A percentile compares a stretch with the other conserved stretches of the same genome.
These are phyloP conservation scores for Athelia sp. DNA, from an alignment of 1,284 basidiomycete genomes.

Conservation along the genomic window DNA sequence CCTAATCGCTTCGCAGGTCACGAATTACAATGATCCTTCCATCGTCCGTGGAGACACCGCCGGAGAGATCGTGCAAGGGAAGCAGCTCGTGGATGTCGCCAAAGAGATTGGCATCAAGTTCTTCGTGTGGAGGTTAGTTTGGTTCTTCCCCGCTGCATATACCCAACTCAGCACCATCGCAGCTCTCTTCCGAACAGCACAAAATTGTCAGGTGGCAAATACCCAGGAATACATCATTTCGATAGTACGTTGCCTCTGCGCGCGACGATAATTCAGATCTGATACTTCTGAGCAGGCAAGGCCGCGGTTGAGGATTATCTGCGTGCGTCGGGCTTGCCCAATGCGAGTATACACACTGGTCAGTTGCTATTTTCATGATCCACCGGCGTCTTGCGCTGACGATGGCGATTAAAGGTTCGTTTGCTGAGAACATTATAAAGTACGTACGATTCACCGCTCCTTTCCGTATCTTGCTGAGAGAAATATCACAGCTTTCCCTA, in stretches of 20 bases:
- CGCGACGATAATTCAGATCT: too few relatives aligned
- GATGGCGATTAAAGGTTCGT: constrained; percentile 18
- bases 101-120: constrained; percentile 20
- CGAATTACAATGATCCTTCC: constrained; percentile 17
- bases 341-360: constrained; percentile 21
- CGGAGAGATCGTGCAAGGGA: constrained; percentile 27
- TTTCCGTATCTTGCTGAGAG: neutral
- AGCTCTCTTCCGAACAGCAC: constrained; percentile 21
- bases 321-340: constrained; percentile 14
- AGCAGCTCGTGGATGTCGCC: constrained; percentile 34
- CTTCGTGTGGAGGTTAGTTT: constrained; percentile 24
- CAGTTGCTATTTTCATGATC: too few relatives aligned
- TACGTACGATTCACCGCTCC: constrained; percentile 5
- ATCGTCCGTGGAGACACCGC: constrained; percentile 12
- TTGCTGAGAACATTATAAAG: constrained; percentile 25
- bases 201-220: constrained; percentile 19
- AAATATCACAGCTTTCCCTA: constrained; percentile 2
- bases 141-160: neutral
- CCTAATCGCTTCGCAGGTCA: constrained; percentile 12
- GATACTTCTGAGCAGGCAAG: constrained; percentile 17
- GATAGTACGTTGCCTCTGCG: constrained; percentile 15
- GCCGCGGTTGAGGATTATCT: constrained; percentile 23
- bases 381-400: neutral
- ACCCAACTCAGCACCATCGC: neutral
- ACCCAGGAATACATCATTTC: constrained; percentile 13